Conservation (phyloP, 192 early-diverging fungal genomes). For the Linnemannia exigua region DNA sequence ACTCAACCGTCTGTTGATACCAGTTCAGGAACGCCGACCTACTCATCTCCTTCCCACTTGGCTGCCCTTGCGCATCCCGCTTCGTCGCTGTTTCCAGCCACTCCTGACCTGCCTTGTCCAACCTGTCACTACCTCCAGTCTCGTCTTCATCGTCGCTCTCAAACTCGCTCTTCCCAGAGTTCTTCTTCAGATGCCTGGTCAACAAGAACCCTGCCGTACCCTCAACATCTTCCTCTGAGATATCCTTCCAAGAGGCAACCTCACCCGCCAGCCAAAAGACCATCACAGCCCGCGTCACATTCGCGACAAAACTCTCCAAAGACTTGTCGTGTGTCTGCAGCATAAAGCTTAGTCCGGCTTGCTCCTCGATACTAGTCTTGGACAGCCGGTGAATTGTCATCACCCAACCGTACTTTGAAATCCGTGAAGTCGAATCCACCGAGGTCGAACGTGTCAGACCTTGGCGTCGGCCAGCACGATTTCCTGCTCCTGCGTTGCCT, state of each 20-base stretch:
- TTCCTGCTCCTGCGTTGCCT: neutral
- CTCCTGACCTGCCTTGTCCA: slow-evolving; percentile 25
- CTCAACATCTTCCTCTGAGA: slow-evolving; percentile 26
- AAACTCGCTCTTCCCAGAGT: neutral
- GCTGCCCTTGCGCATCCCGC: slow-evolving; percentile 7
- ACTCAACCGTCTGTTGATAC: slow-evolving; percentile 52
- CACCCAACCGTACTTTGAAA: slow-evolving; percentile 54
- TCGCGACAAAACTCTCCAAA: slow-evolving; percentile 46
- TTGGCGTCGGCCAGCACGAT: slow-evolving; percentile 15
- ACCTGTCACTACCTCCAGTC: neutral
- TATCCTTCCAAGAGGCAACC: slow-evolving; percentile 39
- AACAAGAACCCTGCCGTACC: slow-evolving; percentile 41
- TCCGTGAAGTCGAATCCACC: slow-evolving; percentile 32
- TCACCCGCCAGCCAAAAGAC: slow-evolving; percentile 54
- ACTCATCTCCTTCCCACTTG: slow-evolving; percentile 36
- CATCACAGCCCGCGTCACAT: slow-evolving; percentile 47
- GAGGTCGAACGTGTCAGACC: slow-evolving; percentile 34
- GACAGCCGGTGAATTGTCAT: slow-evolving; percentile 53
- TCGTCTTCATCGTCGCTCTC: neutral
- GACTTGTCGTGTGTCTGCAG: slow-evolving; percentile 50
- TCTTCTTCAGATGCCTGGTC: slow-evolving; percentile 34
- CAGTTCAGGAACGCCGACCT: slow-evolving; percentile 50
- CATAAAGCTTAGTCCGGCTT: slow-evolving; percentile 50
- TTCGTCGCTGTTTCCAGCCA: slow-evolving; percentile 36
- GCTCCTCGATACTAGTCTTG: slow-evolving; percentile 49